A percentile compares a stretch with the other conserved stretches of the same genome.
Conservation (phyloP, 2,329 filamentous ascomycete species). For the Apiospora hydei region DNA sequence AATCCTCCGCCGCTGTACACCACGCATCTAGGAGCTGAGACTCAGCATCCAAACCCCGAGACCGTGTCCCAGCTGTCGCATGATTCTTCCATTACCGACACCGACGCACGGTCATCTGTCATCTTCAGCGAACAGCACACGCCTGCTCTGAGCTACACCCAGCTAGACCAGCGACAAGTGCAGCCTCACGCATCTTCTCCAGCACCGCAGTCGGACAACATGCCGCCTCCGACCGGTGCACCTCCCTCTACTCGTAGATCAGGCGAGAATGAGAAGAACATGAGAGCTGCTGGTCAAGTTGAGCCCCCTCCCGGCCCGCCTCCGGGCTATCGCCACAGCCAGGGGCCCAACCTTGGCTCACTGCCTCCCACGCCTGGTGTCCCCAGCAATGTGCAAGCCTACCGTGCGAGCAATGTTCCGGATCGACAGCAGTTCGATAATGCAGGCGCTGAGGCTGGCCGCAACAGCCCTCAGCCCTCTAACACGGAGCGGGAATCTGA, state of each 20-base stretch:
- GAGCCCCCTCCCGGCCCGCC: conserved; percentile 56
- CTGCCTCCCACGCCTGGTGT: conserved; percentile 50
- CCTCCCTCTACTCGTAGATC: conserved; percentile 54
- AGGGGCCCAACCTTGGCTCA: conserved; percentile 52
- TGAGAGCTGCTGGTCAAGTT: conserved; percentile 47
- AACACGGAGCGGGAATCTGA: conserved; percentile 51
- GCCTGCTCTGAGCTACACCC: conserved; percentile 47
- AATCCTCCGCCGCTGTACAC: conserved; percentile 38
- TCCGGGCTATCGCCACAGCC: conserved; percentile 60
- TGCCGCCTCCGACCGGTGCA: conserved; percentile 58
- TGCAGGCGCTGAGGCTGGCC: conserved; percentile 54
- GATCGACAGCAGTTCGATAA: conserved; percentile 55
- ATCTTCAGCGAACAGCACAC: conserved; percentile 54
- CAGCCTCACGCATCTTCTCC: conserved; percentile 34
- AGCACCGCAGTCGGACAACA: conserved; percentile 47
- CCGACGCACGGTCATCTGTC: conserved; percentile 51
- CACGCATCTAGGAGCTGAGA: conserved; percentile 39
- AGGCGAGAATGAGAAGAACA: conserved; percentile 57
- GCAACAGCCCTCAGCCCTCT: conserved; percentile 64
- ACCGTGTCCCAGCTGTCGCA: conserved; percentile 68
- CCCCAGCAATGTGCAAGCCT: conserved; percentile 45
- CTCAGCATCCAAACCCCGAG: conserved; percentile 61
- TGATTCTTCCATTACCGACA: conserved; percentile 63
- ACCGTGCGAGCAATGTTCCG: conserved; percentile 48
- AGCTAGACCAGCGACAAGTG: conserved; percentile 36